Conservation (phyloP, 805 yeast genomes). For the Candida glaebosa region DNA sequence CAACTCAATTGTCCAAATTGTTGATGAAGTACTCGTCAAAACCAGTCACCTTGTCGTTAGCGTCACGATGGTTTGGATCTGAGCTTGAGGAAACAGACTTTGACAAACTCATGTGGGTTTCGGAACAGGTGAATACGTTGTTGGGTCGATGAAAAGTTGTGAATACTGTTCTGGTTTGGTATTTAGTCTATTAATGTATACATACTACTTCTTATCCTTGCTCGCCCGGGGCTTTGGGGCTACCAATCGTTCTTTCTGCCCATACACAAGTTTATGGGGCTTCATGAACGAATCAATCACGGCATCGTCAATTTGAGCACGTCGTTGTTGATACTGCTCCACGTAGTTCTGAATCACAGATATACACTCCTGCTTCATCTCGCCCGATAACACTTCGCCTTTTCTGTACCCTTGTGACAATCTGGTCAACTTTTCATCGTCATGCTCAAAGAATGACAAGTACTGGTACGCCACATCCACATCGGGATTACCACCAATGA, state of each 20-base stretch:
- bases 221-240: slow-evolving; percentile 65
- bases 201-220: too few species aligned
- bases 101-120: slow-evolving; percentile 41
- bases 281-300: slow-evolving; percentile 69
- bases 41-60: slow-evolving; percentile 42
- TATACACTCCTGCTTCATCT: slow-evolving; percentile 85
- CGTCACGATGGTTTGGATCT: slow-evolving; percentile 45
- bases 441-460: slow-evolving; percentile 82
- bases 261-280: slow-evolving; percentile 78
- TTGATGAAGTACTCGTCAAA: slow-evolving; percentile 30
- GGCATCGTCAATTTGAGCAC: slow-evolving; percentile 62
- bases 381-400: slow-evolving; percentile 89
- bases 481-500: slow-evolving; percentile 89
- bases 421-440: slow-evolving; percentile 70
- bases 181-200: not conserved
- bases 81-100: slow-evolving; percentile 35
- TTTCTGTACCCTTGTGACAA: slow-evolving; percentile 62
- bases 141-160: slow-evolving; percentile 1
- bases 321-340: slow-evolving; percentile 73
- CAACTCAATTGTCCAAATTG: slow-evolving; percentile 47
- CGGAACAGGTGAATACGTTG: slow-evolving; percentile 25
- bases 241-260: slow-evolving; percentile 68
- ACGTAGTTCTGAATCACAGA: slow-evolving; percentile 78
- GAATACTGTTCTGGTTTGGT: not conserved
- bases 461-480: slow-evolving; percentile 95